phyloP scores from a whole-genome alignment of 176 grass and related monocot genomes.

The Eragrostis curvula region DNA sequence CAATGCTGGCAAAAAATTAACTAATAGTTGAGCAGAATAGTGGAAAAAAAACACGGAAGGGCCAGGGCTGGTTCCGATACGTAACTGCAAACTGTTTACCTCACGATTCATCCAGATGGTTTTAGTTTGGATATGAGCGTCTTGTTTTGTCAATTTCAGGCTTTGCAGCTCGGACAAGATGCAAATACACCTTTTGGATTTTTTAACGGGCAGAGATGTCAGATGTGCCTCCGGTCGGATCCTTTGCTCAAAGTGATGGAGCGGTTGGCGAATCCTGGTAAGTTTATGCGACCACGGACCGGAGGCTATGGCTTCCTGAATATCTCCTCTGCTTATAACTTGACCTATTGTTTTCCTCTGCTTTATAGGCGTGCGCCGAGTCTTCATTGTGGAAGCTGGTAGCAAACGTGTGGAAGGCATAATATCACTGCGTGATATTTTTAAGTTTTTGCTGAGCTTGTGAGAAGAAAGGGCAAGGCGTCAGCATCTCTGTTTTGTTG shows the following conservation, averaged over 20 bases:
- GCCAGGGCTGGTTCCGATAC: neutral
- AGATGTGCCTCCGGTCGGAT: constrained; percentile 97
- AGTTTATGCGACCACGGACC: neutral
- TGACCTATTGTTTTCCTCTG: neutral
- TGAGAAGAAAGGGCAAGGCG: neutral
- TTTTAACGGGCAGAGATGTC: constrained; percentile 90
- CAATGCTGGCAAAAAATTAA: neutral
- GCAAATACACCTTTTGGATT: constrained; percentile 69
- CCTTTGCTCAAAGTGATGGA: constrained; percentile 97
- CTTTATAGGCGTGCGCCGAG: constrained; percentile 77
- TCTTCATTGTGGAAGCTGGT: constrained; percentile 96
- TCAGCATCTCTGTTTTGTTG: constrained; percentile 39
- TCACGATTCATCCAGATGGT: constrained; percentile 8
- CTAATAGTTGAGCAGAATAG: neutral
- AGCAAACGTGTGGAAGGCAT: constrained; percentile 98
- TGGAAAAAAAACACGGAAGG: neutral
- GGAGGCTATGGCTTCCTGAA: neutral
- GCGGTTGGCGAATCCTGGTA: constrained; percentile 94
- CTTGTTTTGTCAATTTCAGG: constrained; percentile 50
- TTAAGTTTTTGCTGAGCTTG: constrained; percentile 86
- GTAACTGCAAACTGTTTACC: neutral
- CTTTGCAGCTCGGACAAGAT: constrained; percentile 93
- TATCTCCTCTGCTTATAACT: neutral
- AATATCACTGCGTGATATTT: constrained; percentile 88
- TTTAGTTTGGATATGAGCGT: constrained; percentile 15